These are phyloP conservation scores for Adansonia grandidieri DNA, from an alignment of 441 rosid genomes.

Conservation along the genomic window DNA sequence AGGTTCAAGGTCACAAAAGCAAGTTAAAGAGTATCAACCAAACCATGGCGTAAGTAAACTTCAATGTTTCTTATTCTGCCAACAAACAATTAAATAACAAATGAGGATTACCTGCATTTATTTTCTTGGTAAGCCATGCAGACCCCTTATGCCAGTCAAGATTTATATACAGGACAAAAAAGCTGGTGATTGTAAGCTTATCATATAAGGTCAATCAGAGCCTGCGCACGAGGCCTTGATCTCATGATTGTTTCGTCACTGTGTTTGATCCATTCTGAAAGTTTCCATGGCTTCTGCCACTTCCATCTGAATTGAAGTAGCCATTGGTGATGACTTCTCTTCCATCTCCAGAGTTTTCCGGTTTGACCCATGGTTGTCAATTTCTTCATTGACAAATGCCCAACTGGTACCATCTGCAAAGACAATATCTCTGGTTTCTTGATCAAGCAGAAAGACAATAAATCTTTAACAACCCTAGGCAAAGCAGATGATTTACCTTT, in stretches of 20 bases:
- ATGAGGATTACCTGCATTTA: conserved; percentile 40
- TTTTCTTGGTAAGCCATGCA: conserved; percentile 25
- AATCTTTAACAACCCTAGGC: conserved; percentile 12
- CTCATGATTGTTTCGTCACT: conserved; percentile 67
- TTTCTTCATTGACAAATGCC: conserved; percentile 53
- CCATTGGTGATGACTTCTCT: conserved; percentile 85
- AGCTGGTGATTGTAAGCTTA: conserved; percentile 22
- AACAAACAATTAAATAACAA: background rate
- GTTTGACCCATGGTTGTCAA: conserved; percentile 51
- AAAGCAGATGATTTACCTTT: conserved; percentile 39
- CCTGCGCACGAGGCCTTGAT: conserved; percentile 50
- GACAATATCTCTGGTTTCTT: conserved; percentile 20
- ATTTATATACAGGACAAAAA: conserved; percentile 31
- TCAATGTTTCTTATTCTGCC: background rate
- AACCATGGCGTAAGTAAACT: background rate
- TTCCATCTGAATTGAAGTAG: conserved; percentile 75
- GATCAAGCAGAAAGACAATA: conserved; percentile 22
- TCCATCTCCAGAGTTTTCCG: conserved; percentile 79
- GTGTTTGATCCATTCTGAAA: conserved; percentile 77
- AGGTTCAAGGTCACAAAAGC: background rate
- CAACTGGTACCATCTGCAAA: conserved; percentile 55
- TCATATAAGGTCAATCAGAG: conserved; percentile 42
- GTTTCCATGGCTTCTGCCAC: conserved; percentile 87
- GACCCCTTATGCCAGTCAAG: conserved; percentile 31
- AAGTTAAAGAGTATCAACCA: background rate